Evolutionary conservation across 345 rosid species (phyloP), one percentile per base, ranked within the genome.

Genomic region (Aegle marmelos): DNA sequence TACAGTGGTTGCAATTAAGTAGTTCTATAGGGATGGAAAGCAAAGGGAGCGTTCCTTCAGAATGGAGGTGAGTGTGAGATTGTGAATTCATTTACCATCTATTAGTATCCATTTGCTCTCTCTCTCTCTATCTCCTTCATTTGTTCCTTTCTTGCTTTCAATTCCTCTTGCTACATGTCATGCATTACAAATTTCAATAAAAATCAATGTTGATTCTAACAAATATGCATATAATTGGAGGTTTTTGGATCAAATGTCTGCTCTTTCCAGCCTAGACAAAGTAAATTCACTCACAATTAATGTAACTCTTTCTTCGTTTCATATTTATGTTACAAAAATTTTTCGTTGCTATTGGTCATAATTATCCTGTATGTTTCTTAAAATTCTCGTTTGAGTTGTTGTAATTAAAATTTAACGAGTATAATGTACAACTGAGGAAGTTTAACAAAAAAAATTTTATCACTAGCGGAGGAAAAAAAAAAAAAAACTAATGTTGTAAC

Each of bases 1-100:
- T 45, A 95, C 93, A 10, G 82, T 92, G 53, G 92, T 89, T 6
- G 98, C 98, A 59, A 84, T 93, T 78, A 93, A 92, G 86, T 91
- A 80, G 88, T 82, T 91, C 64, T 91, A 79, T 59, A 81, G 82
- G 74, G 88, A 87, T 66, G 89, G 91, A 73, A 95, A 88, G 68
- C 92, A 89, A 80, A 92, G 90, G 50, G 98, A 95, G 69, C 90
- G 92, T 54, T 93, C 91, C 74, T 95, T 95, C 76, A 87, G 98
- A 79, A 78, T 91, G 81, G 95, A 95, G 97, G 98, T 91, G 27
- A 53, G 19, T 82, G 83, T 76, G 73, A 66, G 60, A 30, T 9
- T 82, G 83, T 78, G 73, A 66, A 85, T 84, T 84, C 91, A 85
- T 88, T 90, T 81, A 81, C 83, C 85, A 33, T 56, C 63, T 45